phyloP scores from a whole-genome alignment of 2,329 filamentous ascomycete genomes.

The Decorospora gaudefroyi region DNA sequence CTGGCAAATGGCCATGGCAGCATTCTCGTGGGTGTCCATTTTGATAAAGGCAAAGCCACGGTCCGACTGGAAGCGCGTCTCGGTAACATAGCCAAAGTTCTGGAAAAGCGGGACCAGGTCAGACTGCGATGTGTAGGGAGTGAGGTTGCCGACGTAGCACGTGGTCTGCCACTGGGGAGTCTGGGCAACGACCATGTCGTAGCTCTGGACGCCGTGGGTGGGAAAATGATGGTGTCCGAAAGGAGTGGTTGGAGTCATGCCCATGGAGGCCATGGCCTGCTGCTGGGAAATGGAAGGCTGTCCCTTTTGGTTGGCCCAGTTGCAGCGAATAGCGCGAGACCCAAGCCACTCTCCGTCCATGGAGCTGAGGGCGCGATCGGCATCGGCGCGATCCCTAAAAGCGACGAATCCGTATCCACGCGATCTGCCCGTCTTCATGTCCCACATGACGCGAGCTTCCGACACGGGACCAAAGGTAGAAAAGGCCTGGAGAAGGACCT shows the following conservation, averaged over 20 bases:
- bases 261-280: constrained; percentile 95
- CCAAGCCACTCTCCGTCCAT: constrained; percentile 99
- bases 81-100: constrained; percentile 96
- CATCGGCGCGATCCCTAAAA: constrained; percentile 90
- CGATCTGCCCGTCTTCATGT: constrained; percentile 99
- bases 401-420: constrained; percentile 98
- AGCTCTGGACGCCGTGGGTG: constrained; percentile 93
- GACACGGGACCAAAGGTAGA: constrained; percentile 94
- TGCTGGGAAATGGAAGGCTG: constrained; percentile 98
- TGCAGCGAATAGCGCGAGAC: constrained; percentile 96
- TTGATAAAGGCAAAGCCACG: constrained; percentile 98
- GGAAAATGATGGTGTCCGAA: constrained; percentile 98
- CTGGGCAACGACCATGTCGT: constrained; percentile 94
- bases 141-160: constrained; percentile 96
- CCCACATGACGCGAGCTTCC: constrained; percentile 99
- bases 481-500: constrained; percentile 90
- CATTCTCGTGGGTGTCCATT: constrained; percentile 98
- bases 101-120: constrained; percentile 98
- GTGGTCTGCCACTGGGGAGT: constrained; percentile 98
- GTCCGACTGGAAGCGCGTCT: constrained; percentile 97
- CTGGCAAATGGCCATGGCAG: constrained; percentile 97
- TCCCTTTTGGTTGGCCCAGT: constrained; percentile 99
- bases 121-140: constrained; percentile 94
- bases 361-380: constrained; percentile 91
- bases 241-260: constrained; percentile 94